phyloP scores from a whole-genome alignment of 306 rosid genomes.

The Sicyos edulis region DNA sequence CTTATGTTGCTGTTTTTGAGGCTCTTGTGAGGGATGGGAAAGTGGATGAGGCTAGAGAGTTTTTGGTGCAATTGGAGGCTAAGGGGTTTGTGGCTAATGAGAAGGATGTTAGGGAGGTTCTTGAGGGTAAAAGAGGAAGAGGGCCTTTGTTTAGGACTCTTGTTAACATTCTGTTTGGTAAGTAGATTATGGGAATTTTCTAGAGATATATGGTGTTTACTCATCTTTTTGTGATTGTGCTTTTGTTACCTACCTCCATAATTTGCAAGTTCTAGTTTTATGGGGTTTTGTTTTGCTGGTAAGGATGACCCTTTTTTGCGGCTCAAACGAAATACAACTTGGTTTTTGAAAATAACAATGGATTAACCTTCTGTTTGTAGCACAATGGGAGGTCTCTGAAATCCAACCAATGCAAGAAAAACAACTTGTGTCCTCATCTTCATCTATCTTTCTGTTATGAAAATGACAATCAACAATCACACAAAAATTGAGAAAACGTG shows the following conservation, averaged over 20 bases:
- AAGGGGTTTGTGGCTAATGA: constrained; percentile 58
- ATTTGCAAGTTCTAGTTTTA: background rate
- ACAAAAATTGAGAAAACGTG: no score
- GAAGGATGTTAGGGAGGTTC: constrained; percentile 46
- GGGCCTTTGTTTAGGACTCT: constrained; percentile 42
- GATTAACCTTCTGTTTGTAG: no score
- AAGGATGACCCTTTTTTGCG: no score
- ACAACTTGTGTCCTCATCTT: no score
- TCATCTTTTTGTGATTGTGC: background rate
- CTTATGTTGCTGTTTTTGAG: constrained; percentile 50
- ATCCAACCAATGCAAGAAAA: no score
- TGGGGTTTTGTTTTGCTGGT: background rate
- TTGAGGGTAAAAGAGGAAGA: constrained; percentile 30
- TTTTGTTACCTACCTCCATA: background rate
- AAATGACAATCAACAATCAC: no score
- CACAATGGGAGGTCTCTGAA: no score
- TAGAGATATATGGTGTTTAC: background rate
- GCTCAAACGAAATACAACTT: no score
- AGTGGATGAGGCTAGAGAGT: constrained; percentile 43
- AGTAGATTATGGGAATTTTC: constrained; percentile 18
- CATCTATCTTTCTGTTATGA: no score
- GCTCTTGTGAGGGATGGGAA: constrained; percentile 40
- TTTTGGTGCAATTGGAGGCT: constrained; percentile 41
- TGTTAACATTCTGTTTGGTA: constrained; percentile 49
- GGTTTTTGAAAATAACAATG: no score